phyloP scores from a whole-genome alignment of 75 land plant species.

The Cunninghamia lanceolata region DNA sequence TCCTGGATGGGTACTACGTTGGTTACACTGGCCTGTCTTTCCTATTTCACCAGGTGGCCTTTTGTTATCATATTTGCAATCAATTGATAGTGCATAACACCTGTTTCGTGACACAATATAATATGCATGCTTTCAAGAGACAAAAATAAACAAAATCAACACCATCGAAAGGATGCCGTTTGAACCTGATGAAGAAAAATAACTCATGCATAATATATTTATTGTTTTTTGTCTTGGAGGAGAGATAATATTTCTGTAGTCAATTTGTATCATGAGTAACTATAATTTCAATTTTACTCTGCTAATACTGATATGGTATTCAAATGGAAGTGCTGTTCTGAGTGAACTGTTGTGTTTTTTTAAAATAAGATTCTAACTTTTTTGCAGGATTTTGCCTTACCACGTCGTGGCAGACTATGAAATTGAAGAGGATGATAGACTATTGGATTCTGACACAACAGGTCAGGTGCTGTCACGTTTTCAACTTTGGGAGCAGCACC shows the following conservation, averaged over 20 bases:
- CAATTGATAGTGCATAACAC: not conserved
- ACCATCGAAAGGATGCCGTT: not conserved
- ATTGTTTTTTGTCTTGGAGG: not conserved
- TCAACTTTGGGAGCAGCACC: conserved; percentile 93
- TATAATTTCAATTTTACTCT: not conserved
- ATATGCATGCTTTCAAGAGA: not conserved
- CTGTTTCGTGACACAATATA: not conserved
- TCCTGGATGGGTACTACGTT: not conserved
- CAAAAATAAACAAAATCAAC: too few relatives aligned
- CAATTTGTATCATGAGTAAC: not conserved
- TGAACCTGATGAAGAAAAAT: not conserved
- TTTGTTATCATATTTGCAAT: not conserved
- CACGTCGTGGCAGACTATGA: conserved; percentile 98
- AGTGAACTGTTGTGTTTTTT: not conserved
- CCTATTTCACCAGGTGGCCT: not conserved
- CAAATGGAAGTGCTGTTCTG: not conserved
- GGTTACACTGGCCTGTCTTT: not conserved
- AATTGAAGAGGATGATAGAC: conserved; percentile 87
- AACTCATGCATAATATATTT: not conserved
- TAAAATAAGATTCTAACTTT: not conserved
- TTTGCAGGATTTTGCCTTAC: conserved; percentile 82
- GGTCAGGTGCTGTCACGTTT: conserved; percentile 68
- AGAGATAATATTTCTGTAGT: not conserved
- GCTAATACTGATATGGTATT: not conserved
- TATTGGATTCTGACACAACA: conserved; percentile 71